Conservation (phyloP, 2,329 filamentous ascomycete genomes). For the Metarhizium robertsii region DNA sequence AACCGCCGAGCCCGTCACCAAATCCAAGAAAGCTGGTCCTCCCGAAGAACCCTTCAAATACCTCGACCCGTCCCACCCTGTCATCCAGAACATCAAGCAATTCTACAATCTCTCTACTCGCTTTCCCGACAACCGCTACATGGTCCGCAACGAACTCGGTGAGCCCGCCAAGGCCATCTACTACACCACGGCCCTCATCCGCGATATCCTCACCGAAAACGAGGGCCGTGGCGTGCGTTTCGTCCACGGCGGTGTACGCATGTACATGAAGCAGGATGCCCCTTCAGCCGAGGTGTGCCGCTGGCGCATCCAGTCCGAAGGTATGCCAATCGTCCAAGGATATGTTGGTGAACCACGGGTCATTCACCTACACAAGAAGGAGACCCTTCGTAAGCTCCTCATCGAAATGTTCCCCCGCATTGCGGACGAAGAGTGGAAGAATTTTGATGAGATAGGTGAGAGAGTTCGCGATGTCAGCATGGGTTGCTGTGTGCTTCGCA, state of each 20-base stretch:
- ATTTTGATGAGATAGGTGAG: conserved; percentile 81
- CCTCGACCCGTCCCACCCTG: conserved; percentile 61
- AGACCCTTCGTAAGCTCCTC: conserved; percentile 72
- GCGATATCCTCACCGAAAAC: conserved; percentile 78
- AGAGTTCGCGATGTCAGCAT: conserved; percentile 69
- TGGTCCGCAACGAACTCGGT: conserved; percentile 88
- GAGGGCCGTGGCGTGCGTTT: conserved; percentile 90
- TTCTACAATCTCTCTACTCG: conserved; percentile 80
- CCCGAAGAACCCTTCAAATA: conserved; percentile 95
- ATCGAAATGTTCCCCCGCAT: conserved; percentile 97
- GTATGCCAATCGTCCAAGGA: conserved; percentile 80
- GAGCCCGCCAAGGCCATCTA: conserved; percentile 91
- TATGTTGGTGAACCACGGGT: conserved; percentile 76
- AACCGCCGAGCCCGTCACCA: conserved; percentile 16
- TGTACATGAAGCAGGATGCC: conserved; percentile 97
- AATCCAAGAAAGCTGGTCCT: conserved; percentile 38
- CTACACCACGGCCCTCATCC: conserved; percentile 79
- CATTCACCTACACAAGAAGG: conserved; percentile 64
- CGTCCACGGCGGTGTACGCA: conserved; percentile 93
- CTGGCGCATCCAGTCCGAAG: conserved; percentile 94
- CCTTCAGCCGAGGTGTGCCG: conserved; percentile 78
- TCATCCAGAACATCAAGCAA: conserved; percentile 65
- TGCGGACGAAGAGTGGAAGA: conserved; percentile 60
- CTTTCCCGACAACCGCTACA: conserved; percentile 85
- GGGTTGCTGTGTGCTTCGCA: conserved; percentile 83